Conservation (phyloP, 2,329 filamentous ascomycete species). For the Verticillium isaacii region DNA sequence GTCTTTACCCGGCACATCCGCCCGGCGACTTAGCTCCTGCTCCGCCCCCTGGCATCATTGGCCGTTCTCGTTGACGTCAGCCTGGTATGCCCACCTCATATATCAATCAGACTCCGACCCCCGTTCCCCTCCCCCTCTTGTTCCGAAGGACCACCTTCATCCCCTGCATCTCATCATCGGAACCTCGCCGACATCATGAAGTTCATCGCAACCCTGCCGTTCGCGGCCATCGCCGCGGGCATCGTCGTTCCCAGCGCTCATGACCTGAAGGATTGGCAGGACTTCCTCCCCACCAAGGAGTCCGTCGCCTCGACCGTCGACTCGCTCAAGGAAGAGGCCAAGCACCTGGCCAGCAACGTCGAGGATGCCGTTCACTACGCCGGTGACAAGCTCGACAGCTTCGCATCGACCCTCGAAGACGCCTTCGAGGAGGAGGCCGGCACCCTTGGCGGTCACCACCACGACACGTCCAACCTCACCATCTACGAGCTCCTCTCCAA, state of each 20-base stretch:
- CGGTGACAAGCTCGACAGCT: conserved; percentile 25
- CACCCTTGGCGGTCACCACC: conserved; percentile 4
- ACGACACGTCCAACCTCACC: conserved; percentile 57
- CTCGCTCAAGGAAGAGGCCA: conserved; percentile 18
- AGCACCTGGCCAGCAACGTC: conserved; percentile 14
- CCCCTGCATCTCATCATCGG: neutral
- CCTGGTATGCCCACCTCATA: neutral
- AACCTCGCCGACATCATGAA: conserved; percentile 30
- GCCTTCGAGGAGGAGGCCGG: conserved; percentile 6
- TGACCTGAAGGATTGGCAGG: conserved; percentile 31
- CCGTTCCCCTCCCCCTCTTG: neutral
- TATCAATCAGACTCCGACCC: neutral
- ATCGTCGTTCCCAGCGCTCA: conserved; percentile 48
- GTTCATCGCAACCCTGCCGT: conserved; percentile 39
- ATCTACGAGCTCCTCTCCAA: conserved; percentile 75
- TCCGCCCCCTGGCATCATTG: conserved; percentile 1
- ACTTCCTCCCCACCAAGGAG: conserved; percentile 27
- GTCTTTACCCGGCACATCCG: neutral
- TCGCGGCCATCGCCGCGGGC: conserved; percentile 43
- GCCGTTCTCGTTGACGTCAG: conserved; percentile 14
- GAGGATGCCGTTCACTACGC: conserved; percentile 22
- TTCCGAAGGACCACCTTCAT: too few species aligned
- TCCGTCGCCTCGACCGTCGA: conserved; percentile 25
- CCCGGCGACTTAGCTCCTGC: neutral
- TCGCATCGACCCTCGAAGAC: conserved; percentile 11